These are phyloP conservation scores for Suhomyces chickasaworum DNA, from an alignment of 1,139 yeast species.

Conservation along the genomic window DNA sequence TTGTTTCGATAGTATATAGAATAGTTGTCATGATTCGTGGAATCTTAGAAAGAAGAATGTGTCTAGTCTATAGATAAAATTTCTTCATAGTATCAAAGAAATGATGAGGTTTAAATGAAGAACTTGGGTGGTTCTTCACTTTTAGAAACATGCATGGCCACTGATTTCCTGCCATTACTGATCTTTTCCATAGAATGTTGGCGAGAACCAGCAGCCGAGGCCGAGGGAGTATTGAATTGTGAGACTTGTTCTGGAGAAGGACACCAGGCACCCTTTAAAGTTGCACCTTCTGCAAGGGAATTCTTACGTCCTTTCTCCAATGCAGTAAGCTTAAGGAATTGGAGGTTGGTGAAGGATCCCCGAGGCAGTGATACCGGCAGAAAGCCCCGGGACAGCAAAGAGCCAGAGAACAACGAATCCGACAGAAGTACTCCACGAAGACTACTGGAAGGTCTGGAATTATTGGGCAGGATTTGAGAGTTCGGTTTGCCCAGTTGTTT, in stretches of 20 bases:
- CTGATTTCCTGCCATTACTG: not conserved
- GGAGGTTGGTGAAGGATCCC: constrained; percentile 6
- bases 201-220: constrained; percentile 19
- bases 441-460: not conserved
- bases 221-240: constrained; percentile 29
- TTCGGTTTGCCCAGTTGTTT: constrained; percentile 4
- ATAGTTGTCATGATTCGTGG: not conserved
- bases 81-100: not conserved
- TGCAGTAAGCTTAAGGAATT: constrained; percentile 3
- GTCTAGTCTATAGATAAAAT: not conserved
- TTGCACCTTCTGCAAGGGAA: constrained; percentile 22
- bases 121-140: constrained; percentile 8
- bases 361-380: constrained; percentile 7
- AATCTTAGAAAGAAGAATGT: not conserved
- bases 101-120: constrained; percentile 2
- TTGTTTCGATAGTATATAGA: no score
- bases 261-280: constrained; percentile 34
- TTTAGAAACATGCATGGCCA: constrained; percentile 1
- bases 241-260: constrained; percentile 34
- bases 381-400: constrained; percentile 4
- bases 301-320: constrained; percentile 19
- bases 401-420: constrained; percentile 5
- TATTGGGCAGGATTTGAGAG: constrained; percentile 9
- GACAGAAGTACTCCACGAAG: constrained; percentile 7
- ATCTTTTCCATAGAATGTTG: constrained; percentile 15